Conservation (phyloP, 2,329 filamentous ascomycete species). For the Phaeosphaeriaceae sp. region DNA sequence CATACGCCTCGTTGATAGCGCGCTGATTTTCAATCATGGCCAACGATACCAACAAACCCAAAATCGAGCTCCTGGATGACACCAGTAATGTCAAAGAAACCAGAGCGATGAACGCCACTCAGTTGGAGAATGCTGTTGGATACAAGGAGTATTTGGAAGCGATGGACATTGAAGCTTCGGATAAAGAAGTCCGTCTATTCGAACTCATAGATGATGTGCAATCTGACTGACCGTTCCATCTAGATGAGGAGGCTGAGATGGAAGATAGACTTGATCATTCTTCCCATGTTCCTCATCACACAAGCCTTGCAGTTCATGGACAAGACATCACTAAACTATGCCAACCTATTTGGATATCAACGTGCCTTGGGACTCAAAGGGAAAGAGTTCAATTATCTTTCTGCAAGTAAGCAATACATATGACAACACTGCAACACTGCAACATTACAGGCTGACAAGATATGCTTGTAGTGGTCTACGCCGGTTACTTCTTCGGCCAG, state of each 20-base stretch:
- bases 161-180: conserved; percentile 14
- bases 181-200: conserved; percentile 17
- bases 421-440: too few relatives aligned
- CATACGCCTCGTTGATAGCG: too few relatives aligned
- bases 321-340: conserved; percentile 33
- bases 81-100: neutral
- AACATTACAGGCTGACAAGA: too few relatives aligned
- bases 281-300: conserved; percentile 31
- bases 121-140: conserved; percentile 19
- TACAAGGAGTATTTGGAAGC: conserved; percentile 24
- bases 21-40: too few relatives aligned
- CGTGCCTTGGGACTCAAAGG: conserved; percentile 43
- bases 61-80: too few relatives aligned
- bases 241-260: conserved; percentile 20
- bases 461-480: conserved; percentile 46
- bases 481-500: conserved; percentile 51
- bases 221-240: too few relatives aligned
- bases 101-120: neutral
- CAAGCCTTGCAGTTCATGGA: conserved; percentile 33
- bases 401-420: conserved; percentile 27
- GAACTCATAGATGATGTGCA: too few relatives aligned
- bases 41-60: too few relatives aligned
- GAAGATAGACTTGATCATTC: conserved; percentile 31
- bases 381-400: conserved; percentile 45
- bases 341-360: conserved; percentile 46